Percentiles rank a stretch among this genome's conserved stretches.
These are phyloP conservation scores for Elasticomyces elasticus DNA, from an alignment of 495 filamentous ascomycete species.

Conservation along the genomic window DNA sequence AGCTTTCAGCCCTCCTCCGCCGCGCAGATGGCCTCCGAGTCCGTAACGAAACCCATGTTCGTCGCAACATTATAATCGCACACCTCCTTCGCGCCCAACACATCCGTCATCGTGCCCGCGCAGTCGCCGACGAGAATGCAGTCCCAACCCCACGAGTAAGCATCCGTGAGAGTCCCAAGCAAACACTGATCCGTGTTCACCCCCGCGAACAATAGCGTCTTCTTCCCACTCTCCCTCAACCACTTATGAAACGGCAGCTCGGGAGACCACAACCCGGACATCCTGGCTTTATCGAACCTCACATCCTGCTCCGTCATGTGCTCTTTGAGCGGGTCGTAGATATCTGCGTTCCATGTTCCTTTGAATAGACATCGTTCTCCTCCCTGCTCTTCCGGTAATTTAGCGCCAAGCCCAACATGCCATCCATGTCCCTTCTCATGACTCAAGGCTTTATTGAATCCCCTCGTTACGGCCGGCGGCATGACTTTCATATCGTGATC, in stretches of 20 bases:
- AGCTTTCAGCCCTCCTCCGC: slow-evolving; percentile 2
- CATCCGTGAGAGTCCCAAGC: slow-evolving; percentile 23
- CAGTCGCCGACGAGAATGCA: slow-evolving; percentile 24
- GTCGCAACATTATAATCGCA: slow-evolving; percentile 24
- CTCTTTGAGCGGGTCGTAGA: slow-evolving; percentile 20
- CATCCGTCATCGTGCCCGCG: slow-evolving; percentile 20
- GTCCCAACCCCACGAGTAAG: slow-evolving; percentile 22
- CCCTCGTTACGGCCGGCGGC: slow-evolving; percentile 22
- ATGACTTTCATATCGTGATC: slow-evolving; percentile 20
- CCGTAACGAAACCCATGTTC: slow-evolving; percentile 23
- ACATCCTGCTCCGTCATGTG: slow-evolving; percentile 13
- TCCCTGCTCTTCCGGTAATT: slow-evolving; percentile 19
- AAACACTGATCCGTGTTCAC: slow-evolving; percentile 26
- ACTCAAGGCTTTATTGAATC: slow-evolving; percentile 18
- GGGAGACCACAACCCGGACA: slow-evolving; percentile 19
- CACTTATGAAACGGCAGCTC: slow-evolving; percentile 20
- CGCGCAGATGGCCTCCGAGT: slow-evolving; percentile 15
- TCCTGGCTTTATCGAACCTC: slow-evolving; percentile 23
- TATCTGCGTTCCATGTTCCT: slow-evolving; percentile 25
- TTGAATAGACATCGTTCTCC: slow-evolving; percentile 20
- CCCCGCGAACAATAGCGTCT: slow-evolving; percentile 23
- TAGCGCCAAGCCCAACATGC: slow-evolving; percentile 21
- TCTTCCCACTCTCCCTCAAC: slow-evolving; percentile 22
- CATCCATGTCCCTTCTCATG: slow-evolving; percentile 20
- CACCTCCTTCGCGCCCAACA: slow-evolving; percentile 17